Percentiles rank a stretch among this genome's conserved stretches.
Conservation (phyloP, 495 filamentous ascomycete species). For the Aspergillus incahuasiensis region DNA sequence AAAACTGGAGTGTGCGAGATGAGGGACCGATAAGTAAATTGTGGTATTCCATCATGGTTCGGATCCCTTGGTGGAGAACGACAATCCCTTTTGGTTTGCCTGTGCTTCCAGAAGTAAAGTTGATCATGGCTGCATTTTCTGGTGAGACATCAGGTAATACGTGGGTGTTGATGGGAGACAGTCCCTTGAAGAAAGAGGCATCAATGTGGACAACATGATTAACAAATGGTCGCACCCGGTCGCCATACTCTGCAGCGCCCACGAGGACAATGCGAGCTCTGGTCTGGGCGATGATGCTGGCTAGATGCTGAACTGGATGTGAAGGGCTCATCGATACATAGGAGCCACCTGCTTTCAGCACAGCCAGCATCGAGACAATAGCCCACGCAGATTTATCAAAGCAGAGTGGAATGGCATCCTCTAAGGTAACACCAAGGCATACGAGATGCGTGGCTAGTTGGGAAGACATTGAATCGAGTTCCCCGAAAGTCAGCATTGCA, state of each 20-base stretch:
- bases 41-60: not conserved
- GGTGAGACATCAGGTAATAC: not conserved
- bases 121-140: conserved; percentile 7
- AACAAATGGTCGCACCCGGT: not conserved
- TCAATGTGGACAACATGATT: not conserved
- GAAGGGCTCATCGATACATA: conserved; percentile 41
- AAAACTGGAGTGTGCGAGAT: conserved; percentile 53
- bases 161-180: not conserved
- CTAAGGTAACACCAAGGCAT: conserved; percentile 28
- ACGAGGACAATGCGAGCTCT: conserved; percentile 15
- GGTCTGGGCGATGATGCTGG: conserved; percentile 22
- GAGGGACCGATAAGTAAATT: not conserved
- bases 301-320: conserved; percentile 38
- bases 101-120: conserved; percentile 39
- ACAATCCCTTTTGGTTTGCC: conserved; percentile 41
- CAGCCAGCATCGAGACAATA: conserved; percentile 34
- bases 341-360: conserved; percentile 45
- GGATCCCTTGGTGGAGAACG: conserved; percentile 15
- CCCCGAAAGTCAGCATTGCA: conserved; percentile 18
- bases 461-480: conserved; percentile 15
- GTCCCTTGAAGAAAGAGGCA: not conserved
- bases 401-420: conserved; percentile 35
- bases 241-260: not conserved
- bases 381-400: conserved; percentile 41
- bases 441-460: conserved; percentile 22